Evolutionary conservation across 768 basidiomycete genomes (phyloP).

Genomic region (Phallus indusiatus): DNA sequence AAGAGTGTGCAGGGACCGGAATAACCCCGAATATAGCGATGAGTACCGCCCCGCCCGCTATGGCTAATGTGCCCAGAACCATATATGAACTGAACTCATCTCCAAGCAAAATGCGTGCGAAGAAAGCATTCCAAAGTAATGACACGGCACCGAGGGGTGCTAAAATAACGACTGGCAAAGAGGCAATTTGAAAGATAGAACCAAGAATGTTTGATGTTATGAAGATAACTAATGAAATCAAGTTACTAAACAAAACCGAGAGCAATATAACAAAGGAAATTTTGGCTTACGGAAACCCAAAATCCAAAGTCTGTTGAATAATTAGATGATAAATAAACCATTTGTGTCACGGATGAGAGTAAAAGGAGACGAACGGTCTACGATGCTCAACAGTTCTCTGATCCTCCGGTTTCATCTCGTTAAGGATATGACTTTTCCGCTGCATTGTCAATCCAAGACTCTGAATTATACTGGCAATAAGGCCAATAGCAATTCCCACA

Average conservation of each 20-base stretch:
- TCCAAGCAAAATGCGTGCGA: conserved; percentile 74
- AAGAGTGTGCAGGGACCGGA: conserved; percentile 73
- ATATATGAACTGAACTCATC: conserved; percentile 81
- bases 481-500: conserved; percentile 46
- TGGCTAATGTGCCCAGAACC: conserved; percentile 77
- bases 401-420: conserved; percentile 59
- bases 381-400: conserved; percentile 62
- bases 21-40: conserved; percentile 92
- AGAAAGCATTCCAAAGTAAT: conserved; percentile 90
- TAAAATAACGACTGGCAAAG: conserved; percentile 89
- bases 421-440: conserved; percentile 84
- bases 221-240: conserved; percentile 44
- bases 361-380: conserved; percentile 54
- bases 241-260: conserved; percentile 5
- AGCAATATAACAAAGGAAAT: background rate
- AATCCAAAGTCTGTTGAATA: conserved; percentile 66
- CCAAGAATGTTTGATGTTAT: conserved; percentile 82
- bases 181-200: conserved; percentile 86
- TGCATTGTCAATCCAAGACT: conserved; percentile 87
- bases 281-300: conserved; percentile 55
- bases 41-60: conserved; percentile 80
- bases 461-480: conserved; percentile 82
- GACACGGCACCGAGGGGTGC: conserved; percentile 90
- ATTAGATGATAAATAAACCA: conserved; percentile 6
- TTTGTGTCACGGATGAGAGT: background rate